Base-by-base conservation (phyloP, 2,329 filamentous ascomycete genomes). In the Penicillium sp. region DNA sequence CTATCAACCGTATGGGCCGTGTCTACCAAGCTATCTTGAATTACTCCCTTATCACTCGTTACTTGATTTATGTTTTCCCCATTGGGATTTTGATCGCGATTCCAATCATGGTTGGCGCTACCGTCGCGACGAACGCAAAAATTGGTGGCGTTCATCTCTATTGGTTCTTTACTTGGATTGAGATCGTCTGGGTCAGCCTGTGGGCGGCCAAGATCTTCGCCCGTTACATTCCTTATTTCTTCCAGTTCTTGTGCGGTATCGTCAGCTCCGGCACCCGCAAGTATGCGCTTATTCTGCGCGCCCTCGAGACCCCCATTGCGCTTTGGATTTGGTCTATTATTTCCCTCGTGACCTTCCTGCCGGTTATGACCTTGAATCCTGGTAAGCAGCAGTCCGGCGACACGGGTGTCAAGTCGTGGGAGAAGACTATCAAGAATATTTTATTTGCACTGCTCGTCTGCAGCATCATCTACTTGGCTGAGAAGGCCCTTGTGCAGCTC, bases 111-210 rank as follows among this genome's bases (percentile, higher is more conserved):
- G 75, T 87, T 17, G 83, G 84, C n/a, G 82, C 81, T 6, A 83
- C 81, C 0, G 78, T 68, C 36, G 77, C 80, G 31, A 67, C 70
- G 33, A 58, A 78, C 47, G 79, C 80, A 8, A 76, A 72, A 29
- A 83, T 87, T 61, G 83, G 82, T 17, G 81, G 81, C 23, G 83
- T 87, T 5, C 74, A 79, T 8, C 77, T 86, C 41, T 76, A 82
- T 53, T 86, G 82, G 79, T 84, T 88, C 73, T 88, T 86, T 74
- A 79, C 81, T 19, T 88, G 86, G 86, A 75, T 88, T 38, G 85
- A 87, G 70, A 79, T 87, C 47, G 78, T 87, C 53, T 88, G 86
- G 86, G 73, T 85, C 38, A 82, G 82, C 66, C 74, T 88, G 59
- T 88, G 86, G 86, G 78, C 78, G 15, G 83, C 82, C 62, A 88